A percentile compares a stretch with the other conserved stretches of the same genome.
Conservation (phyloP, 768 basidiomycete species). For the Steccherinum ochraceum region DNA sequence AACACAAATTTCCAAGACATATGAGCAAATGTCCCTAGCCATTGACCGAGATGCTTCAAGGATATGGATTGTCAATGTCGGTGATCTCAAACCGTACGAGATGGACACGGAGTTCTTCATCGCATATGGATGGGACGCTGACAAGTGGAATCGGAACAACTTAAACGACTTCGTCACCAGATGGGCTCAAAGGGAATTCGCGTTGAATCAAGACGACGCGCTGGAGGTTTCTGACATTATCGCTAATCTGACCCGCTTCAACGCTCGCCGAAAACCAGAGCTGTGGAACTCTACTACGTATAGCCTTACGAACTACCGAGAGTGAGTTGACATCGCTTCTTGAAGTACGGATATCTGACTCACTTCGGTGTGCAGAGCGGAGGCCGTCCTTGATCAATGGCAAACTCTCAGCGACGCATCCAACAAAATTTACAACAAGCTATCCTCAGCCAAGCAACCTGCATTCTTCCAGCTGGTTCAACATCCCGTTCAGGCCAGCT, state of each 20-base stretch:
- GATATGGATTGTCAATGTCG: constrained; percentile 72
- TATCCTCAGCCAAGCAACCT: constrained; percentile 40
- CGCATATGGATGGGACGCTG: constrained; percentile 52
- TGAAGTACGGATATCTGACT: too few species aligned
- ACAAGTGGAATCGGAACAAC: constrained; percentile 49
- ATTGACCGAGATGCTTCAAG: constrained; percentile 49
- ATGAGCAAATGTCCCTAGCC: constrained; percentile 69
- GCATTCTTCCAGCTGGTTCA: constrained; percentile 69
- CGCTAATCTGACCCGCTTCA: constrained; percentile 48
- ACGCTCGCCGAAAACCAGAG: constrained; percentile 61
- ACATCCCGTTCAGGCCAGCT: constrained; percentile 54
- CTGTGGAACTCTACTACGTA: constrained; percentile 55
- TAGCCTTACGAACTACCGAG: constrained; percentile 60
- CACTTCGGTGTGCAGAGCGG: constrained; percentile 50
- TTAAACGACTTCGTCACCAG: constrained; percentile 41
- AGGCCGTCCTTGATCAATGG: constrained; percentile 50
- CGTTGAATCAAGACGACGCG: constrained; percentile 33
- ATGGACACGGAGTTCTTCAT: constrained; percentile 68
- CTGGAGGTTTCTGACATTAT: constrained; percentile 44
- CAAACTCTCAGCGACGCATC: constrained; percentile 40
- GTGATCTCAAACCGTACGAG: constrained; percentile 71
- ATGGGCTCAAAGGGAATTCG: constrained; percentile 67
- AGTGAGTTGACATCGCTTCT: constrained; percentile 37
- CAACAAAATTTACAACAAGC: constrained; percentile 45
- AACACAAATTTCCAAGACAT: constrained; percentile 39